phyloP scores from a whole-genome alignment of 345 rosid species.

The Eucalyptus virginea region DNA sequence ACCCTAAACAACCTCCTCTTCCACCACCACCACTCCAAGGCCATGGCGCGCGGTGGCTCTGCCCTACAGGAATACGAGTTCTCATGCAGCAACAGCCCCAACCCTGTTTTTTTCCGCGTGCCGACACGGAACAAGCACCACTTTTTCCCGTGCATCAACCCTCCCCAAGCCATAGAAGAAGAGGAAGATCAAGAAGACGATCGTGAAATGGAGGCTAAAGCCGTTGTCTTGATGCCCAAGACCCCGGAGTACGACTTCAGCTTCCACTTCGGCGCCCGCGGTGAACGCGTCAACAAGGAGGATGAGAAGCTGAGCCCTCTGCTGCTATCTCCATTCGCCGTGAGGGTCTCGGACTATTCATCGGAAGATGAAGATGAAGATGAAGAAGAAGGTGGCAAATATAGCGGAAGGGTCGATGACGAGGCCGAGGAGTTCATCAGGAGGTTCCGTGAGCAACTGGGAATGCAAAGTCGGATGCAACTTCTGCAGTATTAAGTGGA shows the following conservation, averaged over 20 bases:
- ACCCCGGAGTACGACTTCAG: constrained; percentile 32
- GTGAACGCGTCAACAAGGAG: neutral
- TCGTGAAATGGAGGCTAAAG: neutral
- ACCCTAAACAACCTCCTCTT: constrained; percentile 24
- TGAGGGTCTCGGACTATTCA: constrained; percentile 31
- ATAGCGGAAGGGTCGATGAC: constrained; percentile 14
- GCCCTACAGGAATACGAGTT: constrained; percentile 54
- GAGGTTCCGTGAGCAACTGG: constrained; percentile 39
- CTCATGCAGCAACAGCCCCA: constrained; percentile 57
- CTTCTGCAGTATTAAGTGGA: constrained; percentile 22
- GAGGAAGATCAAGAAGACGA: neutral
- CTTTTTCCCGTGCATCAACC: constrained; percentile 43
- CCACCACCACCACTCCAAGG: neutral
- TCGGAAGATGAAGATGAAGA: constrained; percentile 18
- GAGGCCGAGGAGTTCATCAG: constrained; percentile 52
- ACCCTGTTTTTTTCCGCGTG: constrained; percentile 42
- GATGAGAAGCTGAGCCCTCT: neutral
- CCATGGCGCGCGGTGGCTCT: constrained; percentile 14
- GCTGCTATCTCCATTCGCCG: constrained; percentile 11
- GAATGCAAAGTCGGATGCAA: constrained; percentile 32
- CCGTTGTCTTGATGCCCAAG: constrained; percentile 14
- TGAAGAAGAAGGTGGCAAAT: neutral
- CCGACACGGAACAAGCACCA: constrained; percentile 17
- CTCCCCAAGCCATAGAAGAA: constrained; percentile 14
- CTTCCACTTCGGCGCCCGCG: constrained; percentile 1